Evolutionary conservation across 169 alveolate genomes (phyloP), one percentile per base, ranked within the genome.

Genomic region (Plasmodium malariae): DNA sequence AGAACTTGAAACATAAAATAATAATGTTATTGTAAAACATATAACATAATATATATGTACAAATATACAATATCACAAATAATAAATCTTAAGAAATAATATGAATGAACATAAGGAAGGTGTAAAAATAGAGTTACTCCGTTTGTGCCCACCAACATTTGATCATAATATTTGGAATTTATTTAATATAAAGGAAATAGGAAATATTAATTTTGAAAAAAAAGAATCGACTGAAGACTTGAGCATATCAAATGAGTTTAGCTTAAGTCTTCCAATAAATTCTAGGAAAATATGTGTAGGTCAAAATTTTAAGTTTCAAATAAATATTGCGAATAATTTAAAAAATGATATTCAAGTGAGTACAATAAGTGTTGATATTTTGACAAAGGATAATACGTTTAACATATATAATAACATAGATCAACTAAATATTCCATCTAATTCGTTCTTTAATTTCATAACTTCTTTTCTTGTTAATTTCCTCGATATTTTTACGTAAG

Each of bases 31-130:
- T 40, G 24, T 40, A 67, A 21, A 1, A 67, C 2, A 28, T 40
- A 65, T 63, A 30, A 12, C 14, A n/a, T n/a, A n/a, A 63, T 30
- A 17, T 63, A 63, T 14, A 69, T 69, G 49, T 17, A 34, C 55
- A 55, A 32, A 73, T 73, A 45, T 54, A 54, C 43, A 60, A 45
- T 32, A 57, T n/a, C 55, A 57, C 17, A 63, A 7, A 6, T 71
- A 26, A 45, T 21, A 54, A 3, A 21, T 19, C 3, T 4, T 12
- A 37, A 57, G 9, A 32, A 9, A 78, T 17, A 78, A 62, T 62
- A 78, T 78, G 89, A 78, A 48, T 65, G 89, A 78, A 26, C 19
- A n/a, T 21, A 78, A 78, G 76, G 89, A 78, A 17, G 89, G 89
- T 9, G 67, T 78, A 40, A 62, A 78, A 65, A 55, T 78, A 43